Base-by-base conservation (phyloP, 306 rosid genomes). In the Leucaena leucocephala region DNA sequence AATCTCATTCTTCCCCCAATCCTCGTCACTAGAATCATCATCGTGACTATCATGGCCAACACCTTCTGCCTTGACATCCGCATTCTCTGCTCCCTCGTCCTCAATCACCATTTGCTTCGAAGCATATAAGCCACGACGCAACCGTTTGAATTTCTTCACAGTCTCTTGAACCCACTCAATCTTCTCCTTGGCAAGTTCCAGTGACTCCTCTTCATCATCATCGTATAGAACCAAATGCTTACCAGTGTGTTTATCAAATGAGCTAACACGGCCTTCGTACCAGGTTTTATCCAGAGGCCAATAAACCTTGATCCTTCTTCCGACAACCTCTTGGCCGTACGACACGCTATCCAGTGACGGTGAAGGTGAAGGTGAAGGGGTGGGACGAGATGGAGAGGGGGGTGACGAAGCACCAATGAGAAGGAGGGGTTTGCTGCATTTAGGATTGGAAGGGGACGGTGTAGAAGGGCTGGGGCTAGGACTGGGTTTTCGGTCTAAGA, bases 241-340 rank as follows among this genome's bases (percentile, higher is more conserved):
- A 3, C 89, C 84, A 3, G 82, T 80, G 4, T 50, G 38, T 17
- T 57, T 74, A 54, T 89, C 86, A 34, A 88, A 95, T 1, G 86
- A 80, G 67, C 86, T 91, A 70, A 95, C 89, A 19, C 33, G 17
- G 9, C 98, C 98, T 84, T 90, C 89, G 81, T 92, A 95, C 98
- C 98, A 95, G 40, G 84, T 79, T 58, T 88, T 64, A 69, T 92
- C 98, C 77, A 89, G 43, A 27, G 98, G 94, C 98, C 97, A 90
- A 70, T 82, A 91, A 42, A 92, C 94, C 88, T 77, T 95, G 64
- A 95, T 72, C 85, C 88, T 86, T 88, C 77, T 88, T 15, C 96
- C 98, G 3, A 92, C 86, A 21, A 75, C 88, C 68, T 88, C 96
- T n/a, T 62, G 42, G 1, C 89, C 85, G 72, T 63, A 73, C 48